Conservation (phyloP, 2,329 filamentous ascomycete species). For the Chaetomiaceae sp. region DNA sequence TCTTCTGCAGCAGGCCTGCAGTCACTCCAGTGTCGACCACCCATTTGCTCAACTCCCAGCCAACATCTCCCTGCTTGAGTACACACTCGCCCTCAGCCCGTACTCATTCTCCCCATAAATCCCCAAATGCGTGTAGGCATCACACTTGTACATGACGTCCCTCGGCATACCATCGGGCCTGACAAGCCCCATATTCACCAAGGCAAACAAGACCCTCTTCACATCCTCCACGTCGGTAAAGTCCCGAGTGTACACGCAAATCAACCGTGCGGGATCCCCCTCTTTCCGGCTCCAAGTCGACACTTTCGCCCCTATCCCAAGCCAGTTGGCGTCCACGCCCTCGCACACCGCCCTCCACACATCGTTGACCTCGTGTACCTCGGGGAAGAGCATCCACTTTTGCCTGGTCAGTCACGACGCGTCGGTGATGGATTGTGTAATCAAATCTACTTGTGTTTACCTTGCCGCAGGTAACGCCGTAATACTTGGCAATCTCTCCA, state of each 20-base stretch:
- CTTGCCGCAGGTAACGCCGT: not conserved
- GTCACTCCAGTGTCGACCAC: no score
- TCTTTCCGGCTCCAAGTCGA: not conserved
- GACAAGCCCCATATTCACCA: constrained; percentile 2
- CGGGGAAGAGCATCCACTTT: constrained; percentile 4
- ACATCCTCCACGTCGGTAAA: constrained; percentile 8
- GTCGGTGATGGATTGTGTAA: no score
- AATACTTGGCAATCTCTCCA: not conserved
- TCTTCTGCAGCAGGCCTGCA: no score
- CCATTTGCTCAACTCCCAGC: not conserved
- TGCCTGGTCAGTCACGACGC: not conserved
- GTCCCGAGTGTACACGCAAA: constrained; percentile 11
- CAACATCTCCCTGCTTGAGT: constrained; percentile 1
- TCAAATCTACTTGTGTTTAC: not conserved
- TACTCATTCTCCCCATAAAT: constrained; percentile 7
- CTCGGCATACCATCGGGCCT: not conserved
- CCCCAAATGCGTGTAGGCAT: constrained; percentile 4
- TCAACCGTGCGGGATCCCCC: not conserved
- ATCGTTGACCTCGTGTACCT: not conserved
- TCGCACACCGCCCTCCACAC: constrained; percentile 8
- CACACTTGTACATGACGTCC: constrained; percentile 9
- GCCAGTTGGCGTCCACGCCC: not conserved
- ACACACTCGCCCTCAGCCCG: constrained; percentile 1
- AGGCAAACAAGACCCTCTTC: not conserved
- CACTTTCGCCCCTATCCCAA: not conserved